Base-by-base conservation (phyloP, 1,284 basidiomycete genomes). In the Ganoderma sinense region DNA sequence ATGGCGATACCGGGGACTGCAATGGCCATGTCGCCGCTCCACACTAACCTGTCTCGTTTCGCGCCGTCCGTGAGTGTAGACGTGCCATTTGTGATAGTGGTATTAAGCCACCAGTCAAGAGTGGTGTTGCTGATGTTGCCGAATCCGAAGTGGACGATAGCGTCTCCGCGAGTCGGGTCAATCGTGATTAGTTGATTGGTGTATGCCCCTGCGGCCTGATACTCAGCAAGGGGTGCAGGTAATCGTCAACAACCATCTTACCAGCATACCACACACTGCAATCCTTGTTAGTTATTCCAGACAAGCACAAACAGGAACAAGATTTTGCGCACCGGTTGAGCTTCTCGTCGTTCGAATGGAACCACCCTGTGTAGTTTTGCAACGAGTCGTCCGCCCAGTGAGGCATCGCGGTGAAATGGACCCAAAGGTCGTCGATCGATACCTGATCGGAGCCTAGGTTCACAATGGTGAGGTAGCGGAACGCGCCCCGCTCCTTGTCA, bases 1-100 rank as follows among this genome's bases (percentile, higher is more conserved):
- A 73, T 68, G 18, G 69, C 72, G 23, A 73, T 71, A 45, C 69
- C 69, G 6, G 72, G 72, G 1, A 71, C 72, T 0, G 72, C 69
- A 20, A 73, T 73, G 6, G 72, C 64, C 72, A 73, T 73, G 48
- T 73, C 72, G 26, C 72, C 72, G 58, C 72, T 73, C 72, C 72
- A 73, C 16, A 73, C 72, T 36, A 73, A 66, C n/a, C 72, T 64
- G 48, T 73, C 72, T 3, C 72, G 64, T 61, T 71, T 73, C 16
- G 69, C 72, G 36, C 72, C 72, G 20, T 73, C 72, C 18, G 72
- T 73, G 5, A 73, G 48, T 4, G 63, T 51, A 20, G 72, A 73
- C 5, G 61, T 68, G 1, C 72, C 72, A 11, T 69, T 58, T 8
- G 69, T 69, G 65, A 73, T 73, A 4, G 72, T 73, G 7, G 69